A percentile compares a stretch with the other conserved stretches of the same genome.
phyloP scores from a whole-genome alignment of 768 basidiomycete genomes.

The Sarcodon sp. region DNA sequence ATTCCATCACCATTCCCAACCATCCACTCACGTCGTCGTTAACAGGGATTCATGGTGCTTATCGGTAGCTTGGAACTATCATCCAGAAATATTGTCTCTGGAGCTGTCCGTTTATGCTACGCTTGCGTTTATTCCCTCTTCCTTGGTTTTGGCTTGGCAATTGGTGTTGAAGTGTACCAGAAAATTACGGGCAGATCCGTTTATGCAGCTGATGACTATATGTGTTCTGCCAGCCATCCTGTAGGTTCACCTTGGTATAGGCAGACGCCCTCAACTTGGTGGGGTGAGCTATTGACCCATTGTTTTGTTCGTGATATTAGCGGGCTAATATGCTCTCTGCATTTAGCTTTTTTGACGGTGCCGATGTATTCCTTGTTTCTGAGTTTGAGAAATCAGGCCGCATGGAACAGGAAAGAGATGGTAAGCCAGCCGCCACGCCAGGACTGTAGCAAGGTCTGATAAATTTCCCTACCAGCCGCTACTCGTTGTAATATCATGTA shows the following conservation, averaged over 20 bases:
- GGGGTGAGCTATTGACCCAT: constrained; percentile 34
- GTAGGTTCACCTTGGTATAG: constrained; percentile 60
- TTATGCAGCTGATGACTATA: constrained; percentile 42
- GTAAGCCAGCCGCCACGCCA: constrained; percentile 19
- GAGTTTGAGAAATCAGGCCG: constrained; percentile 53
- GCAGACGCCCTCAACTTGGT: constrained; percentile 52
- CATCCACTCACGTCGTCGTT: neutral
- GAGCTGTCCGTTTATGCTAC: constrained; percentile 76
- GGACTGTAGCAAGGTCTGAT: neutral
- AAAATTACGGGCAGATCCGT: constrained; percentile 36
- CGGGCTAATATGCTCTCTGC: neutral
- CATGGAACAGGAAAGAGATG: constrained; percentile 42
- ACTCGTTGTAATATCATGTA: constrained; percentile 46
- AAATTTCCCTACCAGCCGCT: constrained; percentile 20
- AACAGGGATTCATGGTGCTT: constrained; percentile 52
- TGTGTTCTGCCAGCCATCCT: constrained; percentile 44
- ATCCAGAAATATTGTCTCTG: constrained; percentile 70
- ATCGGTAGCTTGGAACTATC: constrained; percentile 68
- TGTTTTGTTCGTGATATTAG: neutral
- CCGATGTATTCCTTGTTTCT: constrained; percentile 58
- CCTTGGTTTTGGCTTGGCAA: constrained; percentile 67
- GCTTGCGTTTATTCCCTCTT: constrained; percentile 70
- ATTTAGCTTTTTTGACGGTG: constrained; percentile 54
- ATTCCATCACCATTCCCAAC: neutral
- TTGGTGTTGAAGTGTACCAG: constrained; percentile 60